These are phyloP conservation scores for Bathelium albidoporum DNA, from an alignment of 495 filamentous ascomycete genomes.

Conservation along the genomic window DNA sequence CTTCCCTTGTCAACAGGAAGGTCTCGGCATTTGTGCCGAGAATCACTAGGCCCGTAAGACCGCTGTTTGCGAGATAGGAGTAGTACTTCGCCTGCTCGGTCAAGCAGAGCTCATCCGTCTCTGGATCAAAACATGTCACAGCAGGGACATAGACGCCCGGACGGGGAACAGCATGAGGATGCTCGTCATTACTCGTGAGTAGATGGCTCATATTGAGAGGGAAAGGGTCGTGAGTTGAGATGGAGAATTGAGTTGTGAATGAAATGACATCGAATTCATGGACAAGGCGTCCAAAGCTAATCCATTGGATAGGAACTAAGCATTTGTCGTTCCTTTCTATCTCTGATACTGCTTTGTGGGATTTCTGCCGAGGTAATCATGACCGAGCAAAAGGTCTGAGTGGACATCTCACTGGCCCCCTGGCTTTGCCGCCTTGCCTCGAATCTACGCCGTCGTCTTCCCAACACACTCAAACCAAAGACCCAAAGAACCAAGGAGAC, in stretches of 20 bases:
- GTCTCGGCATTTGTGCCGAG: slow-evolving; percentile 26
- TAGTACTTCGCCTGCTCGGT: slow-evolving; percentile 21
- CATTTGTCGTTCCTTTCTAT: too few relatives aligned
- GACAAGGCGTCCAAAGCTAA: too few relatives aligned
- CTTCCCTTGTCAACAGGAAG: slow-evolving; percentile 23
- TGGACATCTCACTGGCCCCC: too few relatives aligned
- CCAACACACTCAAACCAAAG: too few relatives aligned
- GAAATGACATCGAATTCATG: neutral
- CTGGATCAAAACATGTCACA: slow-evolving; percentile 24
- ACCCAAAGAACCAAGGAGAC: too few relatives aligned
- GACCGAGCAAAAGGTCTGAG: too few relatives aligned
- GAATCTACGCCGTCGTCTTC: too few relatives aligned
- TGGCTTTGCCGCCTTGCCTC: too few relatives aligned
- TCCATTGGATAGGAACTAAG: too few relatives aligned
- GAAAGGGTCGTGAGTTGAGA: neutral
- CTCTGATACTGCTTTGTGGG: too few relatives aligned
- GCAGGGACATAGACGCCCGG: slow-evolving; percentile 22
- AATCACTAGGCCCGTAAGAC: slow-evolving; percentile 24
- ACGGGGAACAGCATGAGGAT: slow-evolving; percentile 11
- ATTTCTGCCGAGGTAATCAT: too few relatives aligned
- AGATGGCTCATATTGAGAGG: neutral
- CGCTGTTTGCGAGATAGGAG: slow-evolving; percentile 21
- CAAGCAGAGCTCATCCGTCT: slow-evolving; percentile 19
- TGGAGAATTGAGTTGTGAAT: neutral
- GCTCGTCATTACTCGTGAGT: neutral